Percentiles rank a stretch among this genome's conserved stretches.
phyloP scores from a whole-genome alignment of 2,329 filamentous ascomycete species.

The Xylaria sp. region DNA sequence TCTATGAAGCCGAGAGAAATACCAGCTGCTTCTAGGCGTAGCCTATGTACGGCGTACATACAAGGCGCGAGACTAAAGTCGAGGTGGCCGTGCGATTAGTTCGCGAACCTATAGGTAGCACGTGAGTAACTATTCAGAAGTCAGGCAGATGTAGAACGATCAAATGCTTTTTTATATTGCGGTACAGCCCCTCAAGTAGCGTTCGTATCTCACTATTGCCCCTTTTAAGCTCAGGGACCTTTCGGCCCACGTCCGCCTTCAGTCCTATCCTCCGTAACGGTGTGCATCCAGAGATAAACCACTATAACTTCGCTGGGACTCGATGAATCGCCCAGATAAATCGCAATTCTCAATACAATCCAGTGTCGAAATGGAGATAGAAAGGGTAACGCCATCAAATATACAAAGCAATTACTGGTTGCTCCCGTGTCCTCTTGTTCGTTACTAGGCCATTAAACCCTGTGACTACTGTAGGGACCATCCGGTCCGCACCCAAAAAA shows the following conservation, averaged over 20 bases:
- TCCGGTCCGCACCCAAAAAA: constrained; percentile 11
- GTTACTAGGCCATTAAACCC: constrained; percentile 13
- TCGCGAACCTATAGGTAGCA: not conserved
- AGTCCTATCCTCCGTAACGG: constrained; percentile 19
- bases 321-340: constrained; percentile 18
- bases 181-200: constrained; percentile 44
- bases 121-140: not conserved
- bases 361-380: constrained; percentile 12
- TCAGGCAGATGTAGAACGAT: constrained; percentile 33
- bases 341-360: constrained; percentile 25
- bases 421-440: constrained; percentile 18
- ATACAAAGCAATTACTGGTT: constrained; percentile 33
- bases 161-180: constrained; percentile 47
- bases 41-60: no score
- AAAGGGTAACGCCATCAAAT: constrained; percentile 27
- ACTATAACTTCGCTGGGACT: constrained; percentile 13
- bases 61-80: not conserved
- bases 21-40: no score
- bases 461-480: constrained; percentile 11
- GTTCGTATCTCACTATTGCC: constrained; percentile 37
- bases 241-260: constrained; percentile 25
- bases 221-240: constrained; percentile 14
- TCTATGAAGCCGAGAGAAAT: no score
- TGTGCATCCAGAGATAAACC: constrained; percentile 1
- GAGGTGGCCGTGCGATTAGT: not conserved